Percentiles rank a stretch among this genome's conserved stretches.
These are phyloP conservation scores for Aspergillus novofumigatus DNA, from an alignment of 2,329 filamentous ascomycete genomes.

Conservation along the genomic window DNA sequence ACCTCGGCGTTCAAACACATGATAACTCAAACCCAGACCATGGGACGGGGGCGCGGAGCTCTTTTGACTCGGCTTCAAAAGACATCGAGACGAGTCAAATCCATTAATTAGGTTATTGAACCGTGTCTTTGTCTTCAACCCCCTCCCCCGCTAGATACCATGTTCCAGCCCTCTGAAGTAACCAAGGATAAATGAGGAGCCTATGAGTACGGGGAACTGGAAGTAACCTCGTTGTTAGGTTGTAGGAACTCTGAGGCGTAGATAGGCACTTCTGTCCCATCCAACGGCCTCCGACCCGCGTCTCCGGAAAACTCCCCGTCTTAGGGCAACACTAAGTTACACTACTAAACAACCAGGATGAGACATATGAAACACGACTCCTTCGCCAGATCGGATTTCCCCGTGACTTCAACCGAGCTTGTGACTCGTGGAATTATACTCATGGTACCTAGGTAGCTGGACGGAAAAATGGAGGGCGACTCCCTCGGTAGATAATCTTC, in stretches of 20 bases:
- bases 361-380: not conserved
- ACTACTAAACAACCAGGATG: not conserved
- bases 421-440: not conserved
- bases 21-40: too few species aligned
- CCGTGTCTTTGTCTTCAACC: too few species aligned
- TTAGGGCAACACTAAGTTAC: not conserved
- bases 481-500: too few species aligned
- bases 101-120: too few species aligned
- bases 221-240: not conserved
- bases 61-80: too few species aligned
- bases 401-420: not conserved
- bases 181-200: too few species aligned
- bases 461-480: too few species aligned
- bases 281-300: slow-evolving; percentile 1
- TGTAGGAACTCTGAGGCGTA: not conserved
- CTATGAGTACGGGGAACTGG: too few species aligned
- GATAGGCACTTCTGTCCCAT: not conserved
- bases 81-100: too few species aligned
- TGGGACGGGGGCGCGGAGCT: too few species aligned
- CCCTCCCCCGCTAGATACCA: not conserved
- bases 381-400: not conserved
- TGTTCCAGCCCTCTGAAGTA: not conserved
- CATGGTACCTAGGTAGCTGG: not conserved
- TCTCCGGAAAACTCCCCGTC: slow-evolving; percentile 2
- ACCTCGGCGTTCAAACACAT: too few species aligned